Conservation (phyloP, 129 eudicot species). For the Logfia minima region DNA sequence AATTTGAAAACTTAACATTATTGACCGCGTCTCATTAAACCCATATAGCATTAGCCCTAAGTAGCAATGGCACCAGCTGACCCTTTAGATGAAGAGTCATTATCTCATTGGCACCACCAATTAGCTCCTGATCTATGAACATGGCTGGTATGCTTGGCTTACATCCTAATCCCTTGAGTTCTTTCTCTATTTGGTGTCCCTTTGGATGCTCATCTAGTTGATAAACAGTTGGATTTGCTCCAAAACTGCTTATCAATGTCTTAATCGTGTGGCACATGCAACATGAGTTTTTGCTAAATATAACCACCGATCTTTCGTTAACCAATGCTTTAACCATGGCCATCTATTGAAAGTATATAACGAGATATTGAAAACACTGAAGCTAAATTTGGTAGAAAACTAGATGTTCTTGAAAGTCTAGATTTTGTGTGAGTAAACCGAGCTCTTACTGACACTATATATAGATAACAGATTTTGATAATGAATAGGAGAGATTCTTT, state of each 20-base stretch:
- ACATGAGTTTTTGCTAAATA: slow-evolving; percentile 64
- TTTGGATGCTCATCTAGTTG: slow-evolving; percentile 62
- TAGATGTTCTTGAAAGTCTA: not conserved
- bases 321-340: slow-evolving; percentile 44
- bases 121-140: slow-evolving; percentile 53
- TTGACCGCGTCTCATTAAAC: slow-evolving; percentile 30
- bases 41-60: slow-evolving; percentile 81
- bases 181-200: slow-evolving; percentile 56
- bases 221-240: slow-evolving; percentile 65
- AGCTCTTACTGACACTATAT: slow-evolving; percentile 27
- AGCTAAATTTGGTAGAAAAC: not conserved
- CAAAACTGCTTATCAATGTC: slow-evolving; percentile 65
- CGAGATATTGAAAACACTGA: not conserved
- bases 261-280: slow-evolving; percentile 68
- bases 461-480: slow-evolving; percentile 22
- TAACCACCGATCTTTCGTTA: slow-evolving; percentile 57
- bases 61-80: slow-evolving; percentile 64
- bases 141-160: slow-evolving; percentile 66
- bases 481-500: slow-evolving; percentile 16
- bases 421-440: slow-evolving; percentile 27
- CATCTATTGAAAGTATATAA: slow-evolving; percentile 30
- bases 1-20: not conserved
- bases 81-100: slow-evolving; percentile 72
- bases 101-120: slow-evolving; percentile 79
- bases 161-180: slow-evolving; percentile 46